phyloP scores from a whole-genome alignment of 202 grass and related monocot genomes.

The Dendrocalamus latiflorus region DNA sequence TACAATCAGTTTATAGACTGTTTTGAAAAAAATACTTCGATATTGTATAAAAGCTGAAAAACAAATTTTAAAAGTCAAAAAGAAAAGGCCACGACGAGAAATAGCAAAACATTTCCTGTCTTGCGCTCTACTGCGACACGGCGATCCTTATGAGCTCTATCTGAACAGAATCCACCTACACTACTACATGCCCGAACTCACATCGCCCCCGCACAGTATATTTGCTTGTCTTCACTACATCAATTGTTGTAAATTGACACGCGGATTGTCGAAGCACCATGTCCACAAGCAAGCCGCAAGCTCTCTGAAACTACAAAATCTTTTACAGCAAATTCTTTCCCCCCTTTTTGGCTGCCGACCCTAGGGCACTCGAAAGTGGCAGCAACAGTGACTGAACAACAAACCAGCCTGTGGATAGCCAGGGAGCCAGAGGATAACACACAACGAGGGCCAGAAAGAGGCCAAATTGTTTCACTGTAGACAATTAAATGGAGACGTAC shows the following conservation, averaged over 20 bases:
- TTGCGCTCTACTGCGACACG: too few relatives aligned
- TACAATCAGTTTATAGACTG: too few relatives aligned
- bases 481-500: background rate
- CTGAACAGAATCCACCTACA: background rate
- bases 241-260: background rate
- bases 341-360: background rate
- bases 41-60: too few relatives aligned
- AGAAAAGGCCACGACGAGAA: background rate
- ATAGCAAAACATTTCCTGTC: background rate
- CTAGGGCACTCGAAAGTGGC: background rate
- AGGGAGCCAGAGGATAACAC: background rate
- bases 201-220: background rate
- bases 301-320: background rate
- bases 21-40: too few relatives aligned
- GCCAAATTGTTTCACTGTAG: background rate
- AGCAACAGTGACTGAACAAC: conserved; percentile 1
- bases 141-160: background rate
- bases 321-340: too few relatives aligned
- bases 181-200: background rate
- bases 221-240: background rate
- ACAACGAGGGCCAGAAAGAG: background rate
- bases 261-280: background rate
- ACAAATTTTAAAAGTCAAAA: background rate
- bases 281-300: background rate
- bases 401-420: background rate